Evolutionary conservation across 2,329 filamentous ascomycete species (phyloP).

Genomic region (Metarhizium anisopliae): DNA sequence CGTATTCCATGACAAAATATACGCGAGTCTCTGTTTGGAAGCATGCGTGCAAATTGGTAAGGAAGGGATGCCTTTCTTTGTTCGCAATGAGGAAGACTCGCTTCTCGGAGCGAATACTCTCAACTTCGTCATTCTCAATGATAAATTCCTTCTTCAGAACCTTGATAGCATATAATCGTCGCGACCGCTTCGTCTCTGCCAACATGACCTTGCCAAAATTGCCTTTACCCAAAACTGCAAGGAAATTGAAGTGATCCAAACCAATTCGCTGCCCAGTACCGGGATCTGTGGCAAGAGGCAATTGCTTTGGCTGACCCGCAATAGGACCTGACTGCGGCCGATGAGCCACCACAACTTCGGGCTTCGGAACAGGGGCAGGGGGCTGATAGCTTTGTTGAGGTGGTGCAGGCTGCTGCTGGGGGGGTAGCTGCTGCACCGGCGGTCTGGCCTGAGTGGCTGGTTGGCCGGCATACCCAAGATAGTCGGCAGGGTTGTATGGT

Average conservation of each 20-base stretch:
- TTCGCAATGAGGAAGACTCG: constrained; percentile 95
- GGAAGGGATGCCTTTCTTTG: constrained; percentile 91
- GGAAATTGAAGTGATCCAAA: constrained; percentile 97
- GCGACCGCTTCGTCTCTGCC: constrained; percentile 87
- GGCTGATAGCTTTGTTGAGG: constrained; percentile 27
- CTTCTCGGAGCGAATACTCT: constrained; percentile 96
- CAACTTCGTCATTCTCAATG: constrained; percentile 98
- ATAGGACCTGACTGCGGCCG: constrained; percentile 19
- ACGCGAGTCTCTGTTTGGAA: constrained; percentile 98
- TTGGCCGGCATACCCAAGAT: constrained; percentile 43
- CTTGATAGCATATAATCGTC: constrained; percentile 95
- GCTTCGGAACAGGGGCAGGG: constrained; percentile 26
- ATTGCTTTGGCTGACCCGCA: constrained; percentile 42
- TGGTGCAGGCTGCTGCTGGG: constrained; percentile 17
- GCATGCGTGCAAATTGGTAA: constrained; percentile 90
- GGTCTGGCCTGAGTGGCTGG: constrained; percentile 22
- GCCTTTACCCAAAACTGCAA: constrained; percentile 94
- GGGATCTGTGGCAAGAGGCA: constrained; percentile 61
- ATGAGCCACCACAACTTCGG: constrained; percentile 23
- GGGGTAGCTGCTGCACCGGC: constrained; percentile 17
- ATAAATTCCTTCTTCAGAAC: constrained; percentile 99
- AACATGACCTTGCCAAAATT: constrained; percentile 99
- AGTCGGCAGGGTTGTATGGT: constrained; percentile 71
- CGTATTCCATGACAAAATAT: constrained; percentile 99
- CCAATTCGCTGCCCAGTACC: constrained; percentile 81